Conservation (phyloP, 331 rosid genomes). For the Cydonia oblonga region DNA sequence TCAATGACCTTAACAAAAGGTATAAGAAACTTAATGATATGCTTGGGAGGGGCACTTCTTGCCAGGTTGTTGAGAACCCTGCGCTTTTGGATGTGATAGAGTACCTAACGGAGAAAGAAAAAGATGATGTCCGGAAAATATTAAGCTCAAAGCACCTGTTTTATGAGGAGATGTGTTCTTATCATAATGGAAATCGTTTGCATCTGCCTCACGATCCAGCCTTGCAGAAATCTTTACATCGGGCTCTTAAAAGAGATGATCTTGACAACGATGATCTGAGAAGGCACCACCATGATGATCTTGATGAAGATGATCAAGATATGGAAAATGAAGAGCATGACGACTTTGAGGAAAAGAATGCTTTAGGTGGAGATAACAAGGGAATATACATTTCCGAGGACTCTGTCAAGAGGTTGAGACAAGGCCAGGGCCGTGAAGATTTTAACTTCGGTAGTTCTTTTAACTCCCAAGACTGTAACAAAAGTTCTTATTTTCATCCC, state of each 20-base stretch:
- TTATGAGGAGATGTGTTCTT: constrained; percentile 94
- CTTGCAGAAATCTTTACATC: constrained; percentile 62
- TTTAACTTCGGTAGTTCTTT: constrained; percentile 31
- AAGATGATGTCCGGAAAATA: constrained; percentile 70
- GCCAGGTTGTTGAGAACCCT: constrained; percentile 86
- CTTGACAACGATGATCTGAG: constrained; percentile 47
- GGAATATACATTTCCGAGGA: constrained; percentile 27
- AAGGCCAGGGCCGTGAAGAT: constrained; percentile 41
- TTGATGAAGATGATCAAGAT: constrained; percentile 60
- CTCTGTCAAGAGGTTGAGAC: constrained; percentile 46
- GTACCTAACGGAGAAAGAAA: constrained; percentile 63
- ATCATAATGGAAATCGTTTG: constrained; percentile 69
- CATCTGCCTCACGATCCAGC: constrained; percentile 87
- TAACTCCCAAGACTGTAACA: constrained; percentile 38
- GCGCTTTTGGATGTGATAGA: constrained; percentile 55
- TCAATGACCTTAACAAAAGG: constrained; percentile 86
- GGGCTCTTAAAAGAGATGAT: constrained; percentile 72
- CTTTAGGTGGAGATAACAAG: constrained; percentile 36
- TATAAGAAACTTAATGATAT: constrained; percentile 77
- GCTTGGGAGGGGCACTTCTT: constrained; percentile 88
- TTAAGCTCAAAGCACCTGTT: constrained; percentile 82
- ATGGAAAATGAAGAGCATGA: constrained; percentile 58
- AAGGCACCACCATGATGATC: constrained; percentile 53
- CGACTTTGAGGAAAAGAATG: constrained; percentile 51
- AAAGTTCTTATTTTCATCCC: constrained; percentile 29